A percentile compares a stretch with the other conserved stretches of the same genome.
Conservation (phyloP, 192 early-diverging fungal genomes). For the Physocladia obscura region DNA sequence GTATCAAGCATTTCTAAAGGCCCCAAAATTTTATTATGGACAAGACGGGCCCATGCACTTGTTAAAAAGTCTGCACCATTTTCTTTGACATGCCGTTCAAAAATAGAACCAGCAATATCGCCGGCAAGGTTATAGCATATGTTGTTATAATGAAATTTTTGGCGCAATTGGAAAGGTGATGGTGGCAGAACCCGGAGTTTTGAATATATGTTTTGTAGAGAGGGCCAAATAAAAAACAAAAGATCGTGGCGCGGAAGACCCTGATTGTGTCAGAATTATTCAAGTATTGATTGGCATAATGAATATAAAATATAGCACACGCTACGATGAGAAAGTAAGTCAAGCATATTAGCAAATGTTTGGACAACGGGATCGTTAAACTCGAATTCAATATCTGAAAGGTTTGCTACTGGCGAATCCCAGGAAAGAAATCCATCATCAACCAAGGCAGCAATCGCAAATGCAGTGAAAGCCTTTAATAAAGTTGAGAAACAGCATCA, state of each 20-base stretch:
- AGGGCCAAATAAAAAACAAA: background rate
- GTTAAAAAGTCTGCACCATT: too few species aligned
- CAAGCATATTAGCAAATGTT: background rate
- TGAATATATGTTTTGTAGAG: background rate
- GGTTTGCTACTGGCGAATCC: background rate
- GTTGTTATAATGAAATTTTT: conserved; percentile 21
- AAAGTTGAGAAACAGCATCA: too few species aligned
- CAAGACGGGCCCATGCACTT: conserved; percentile 8
- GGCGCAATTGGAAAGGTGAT: background rate
- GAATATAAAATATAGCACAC: too few species aligned
- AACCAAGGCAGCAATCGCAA: conserved; percentile 5
- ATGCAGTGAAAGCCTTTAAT: conserved; percentile 14
- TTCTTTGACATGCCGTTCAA: too few species aligned
- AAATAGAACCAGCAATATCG: conserved; percentile 5
- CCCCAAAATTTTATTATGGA: conserved; percentile 11
- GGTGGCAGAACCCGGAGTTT: background rate
- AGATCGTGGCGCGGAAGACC: conserved; percentile 6
- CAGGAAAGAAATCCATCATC: background rate
- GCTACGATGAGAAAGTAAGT: conserved; percentile 1
- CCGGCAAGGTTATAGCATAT: conserved; percentile 14
- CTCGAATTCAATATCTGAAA: background rate
- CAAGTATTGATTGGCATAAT: too few species aligned
- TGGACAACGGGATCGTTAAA: conserved; percentile 4
- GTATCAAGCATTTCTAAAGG: conserved; percentile 5
- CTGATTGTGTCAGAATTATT: too few species aligned